phyloP scores from a whole-genome alignment of 805 yeast species.

The Millerozyma acaciae region DNA sequence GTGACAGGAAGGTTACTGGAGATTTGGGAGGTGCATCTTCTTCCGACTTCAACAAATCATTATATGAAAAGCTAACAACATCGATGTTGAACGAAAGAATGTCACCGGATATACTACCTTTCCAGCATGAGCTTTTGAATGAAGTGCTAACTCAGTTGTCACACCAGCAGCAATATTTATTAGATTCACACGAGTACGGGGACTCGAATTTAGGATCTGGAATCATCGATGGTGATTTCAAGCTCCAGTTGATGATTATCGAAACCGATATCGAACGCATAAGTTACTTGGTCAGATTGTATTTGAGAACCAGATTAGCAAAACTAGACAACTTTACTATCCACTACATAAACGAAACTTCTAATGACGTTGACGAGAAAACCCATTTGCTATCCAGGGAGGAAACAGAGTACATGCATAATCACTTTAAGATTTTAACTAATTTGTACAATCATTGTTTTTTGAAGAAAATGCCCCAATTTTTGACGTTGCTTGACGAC shows the following conservation, averaged over 20 bases:
- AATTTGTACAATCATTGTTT: conserved; percentile 67
- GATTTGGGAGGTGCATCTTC: too few relatives aligned
- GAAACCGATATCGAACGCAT: conserved; percentile 91
- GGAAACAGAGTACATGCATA: conserved; percentile 64
- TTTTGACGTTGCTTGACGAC: conserved; percentile 73
- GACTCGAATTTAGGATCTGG: conserved; percentile 45
- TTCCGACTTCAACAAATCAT: not conserved
- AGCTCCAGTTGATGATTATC: conserved; percentile 74
- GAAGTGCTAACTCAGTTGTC: conserved; percentile 57
- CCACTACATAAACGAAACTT: conserved; percentile 46
- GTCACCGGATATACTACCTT: conserved; percentile 83
- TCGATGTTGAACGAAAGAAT: conserved; percentile 83
- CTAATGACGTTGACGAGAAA: conserved; percentile 8
- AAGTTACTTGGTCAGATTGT: conserved; percentile 75
- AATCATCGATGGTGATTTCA: conserved; percentile 47
- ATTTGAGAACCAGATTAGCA: conserved; percentile 68
- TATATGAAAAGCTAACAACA: conserved; percentile 45
- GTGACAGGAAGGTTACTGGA: conserved; percentile 7
- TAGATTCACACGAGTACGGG: conserved; percentile 73
- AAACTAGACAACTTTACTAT: conserved; percentile 72
- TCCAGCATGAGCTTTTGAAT: conserved; percentile 57
- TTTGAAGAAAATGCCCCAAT: conserved; percentile 61
- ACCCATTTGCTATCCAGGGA: conserved; percentile 43
- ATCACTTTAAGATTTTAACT: conserved; percentile 60
- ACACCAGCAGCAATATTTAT: conserved; percentile 67